Percentiles rank a stretch among this genome's conserved stretches.
Conservation (phyloP, 1,284 basidiomycete species). For the Ceratobasidium sp. region DNA sequence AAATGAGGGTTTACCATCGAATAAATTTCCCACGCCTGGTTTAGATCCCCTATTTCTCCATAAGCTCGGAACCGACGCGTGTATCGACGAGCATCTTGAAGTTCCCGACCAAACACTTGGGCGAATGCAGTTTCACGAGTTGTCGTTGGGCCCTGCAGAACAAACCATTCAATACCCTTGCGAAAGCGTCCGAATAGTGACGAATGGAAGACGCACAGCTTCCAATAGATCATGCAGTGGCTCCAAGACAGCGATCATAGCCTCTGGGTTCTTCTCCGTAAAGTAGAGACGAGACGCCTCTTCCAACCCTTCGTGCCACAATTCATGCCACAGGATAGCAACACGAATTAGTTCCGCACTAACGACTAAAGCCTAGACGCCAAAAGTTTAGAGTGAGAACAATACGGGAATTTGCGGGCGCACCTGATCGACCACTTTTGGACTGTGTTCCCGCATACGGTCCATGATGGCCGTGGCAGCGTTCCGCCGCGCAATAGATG, state of each 20-base stretch:
- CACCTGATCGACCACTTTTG: constrained; percentile 86
- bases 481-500: constrained; percentile 78
- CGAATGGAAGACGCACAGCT: constrained; percentile 59
- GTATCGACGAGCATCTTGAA: constrained; percentile 92
- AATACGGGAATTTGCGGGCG: neutral
- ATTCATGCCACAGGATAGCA: constrained; percentile 98
- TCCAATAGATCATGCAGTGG: constrained; percentile 95
- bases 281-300: constrained; percentile 97
- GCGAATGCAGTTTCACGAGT: constrained; percentile 94
- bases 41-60: constrained; percentile 87
- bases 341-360: constrained; percentile 96
- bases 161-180: neutral
- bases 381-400: no score
- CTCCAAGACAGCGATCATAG: constrained; percentile 94
- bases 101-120: constrained; percentile 92
- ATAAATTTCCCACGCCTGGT: constrained; percentile 99
- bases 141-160: constrained; percentile 84
- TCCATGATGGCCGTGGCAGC: constrained; percentile 91
- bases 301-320: constrained; percentile 98
- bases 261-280: constrained; percentile 98
- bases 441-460: constrained; percentile 91
- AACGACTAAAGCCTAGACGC: constrained; percentile 77
- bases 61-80: constrained; percentile 85
- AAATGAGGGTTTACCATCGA: constrained; percentile 65
- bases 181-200: constrained; percentile 3